A percentile compares a stretch with the other conserved stretches of the same genome.
Conservation (phyloP, 2,329 filamentous ascomycete species). For the Eutypella sp. region DNA sequence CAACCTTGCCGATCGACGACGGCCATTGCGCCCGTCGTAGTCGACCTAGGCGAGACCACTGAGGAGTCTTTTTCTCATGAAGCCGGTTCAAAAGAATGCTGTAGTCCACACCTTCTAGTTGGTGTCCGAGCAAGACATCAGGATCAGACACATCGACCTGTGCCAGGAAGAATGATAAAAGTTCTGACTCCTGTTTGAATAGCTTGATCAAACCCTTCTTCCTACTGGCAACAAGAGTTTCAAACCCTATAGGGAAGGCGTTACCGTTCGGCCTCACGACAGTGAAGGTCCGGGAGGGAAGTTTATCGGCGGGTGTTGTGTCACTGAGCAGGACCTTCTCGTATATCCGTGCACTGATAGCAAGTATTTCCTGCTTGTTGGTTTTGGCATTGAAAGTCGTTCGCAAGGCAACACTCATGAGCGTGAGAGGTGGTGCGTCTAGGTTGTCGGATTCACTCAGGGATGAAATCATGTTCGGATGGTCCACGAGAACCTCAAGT, state of each 20-base stretch:
- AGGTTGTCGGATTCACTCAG: constrained; percentile 74
- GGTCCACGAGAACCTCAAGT: constrained; percentile 76
- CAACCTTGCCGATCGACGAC: constrained; percentile 75
- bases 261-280: constrained; percentile 76
- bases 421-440: constrained; percentile 78
- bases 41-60: constrained; percentile 90
- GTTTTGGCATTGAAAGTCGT: constrained; percentile 85
- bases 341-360: constrained; percentile 88
- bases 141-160: constrained; percentile 85
- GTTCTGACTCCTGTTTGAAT: constrained; percentile 76
- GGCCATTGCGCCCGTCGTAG: constrained; percentile 84
- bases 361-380: constrained; percentile 93
- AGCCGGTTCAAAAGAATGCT: constrained; percentile 83
- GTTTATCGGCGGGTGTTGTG: constrained; percentile 80
- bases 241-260: constrained; percentile 81
- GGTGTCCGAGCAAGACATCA: constrained; percentile 89
- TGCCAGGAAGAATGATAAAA: constrained; percentile 84
- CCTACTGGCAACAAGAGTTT: constrained; percentile 65
- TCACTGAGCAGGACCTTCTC: constrained; percentile 84
- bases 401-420: constrained; percentile 92
- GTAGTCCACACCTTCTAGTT: constrained; percentile 96
- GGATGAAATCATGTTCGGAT: constrained; percentile 70
- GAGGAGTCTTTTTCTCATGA: constrained; percentile 83
- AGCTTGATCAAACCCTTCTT: constrained; percentile 73
- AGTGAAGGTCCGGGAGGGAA: constrained; percentile 88